Conservation (phyloP, 305 asterid genomes). For the Fraxinus nigra region DNA sequence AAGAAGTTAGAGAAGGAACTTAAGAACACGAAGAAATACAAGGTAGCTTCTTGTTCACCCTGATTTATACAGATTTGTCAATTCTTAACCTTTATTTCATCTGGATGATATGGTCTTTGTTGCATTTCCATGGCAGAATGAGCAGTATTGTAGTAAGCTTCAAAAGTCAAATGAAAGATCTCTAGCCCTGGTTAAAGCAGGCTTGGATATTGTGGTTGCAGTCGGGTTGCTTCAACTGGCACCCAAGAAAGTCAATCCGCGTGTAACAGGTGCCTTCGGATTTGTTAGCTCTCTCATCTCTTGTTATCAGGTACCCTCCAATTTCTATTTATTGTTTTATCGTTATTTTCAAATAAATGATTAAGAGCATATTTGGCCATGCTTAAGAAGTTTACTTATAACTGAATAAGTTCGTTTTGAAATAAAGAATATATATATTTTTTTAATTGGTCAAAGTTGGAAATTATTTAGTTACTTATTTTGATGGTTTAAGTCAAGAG, state of each 20-base stretch:
- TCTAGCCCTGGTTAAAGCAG: slow-evolving; percentile 76
- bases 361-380: background rate
- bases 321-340: background rate
- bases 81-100: background rate
- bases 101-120: slow-evolving; percentile 7
- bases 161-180: slow-evolving; percentile 76
- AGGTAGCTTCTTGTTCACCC: slow-evolving; percentile 41
- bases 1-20: slow-evolving; percentile 76
- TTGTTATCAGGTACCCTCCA: slow-evolving; percentile 76
- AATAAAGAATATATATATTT: too few species aligned
- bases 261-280: slow-evolving; percentile 90
- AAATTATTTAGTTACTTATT: background rate
- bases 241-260: slow-evolving; percentile 90
- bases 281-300: slow-evolving; percentile 84
- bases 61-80: background rate
- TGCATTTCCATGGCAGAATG: slow-evolving; percentile 44
- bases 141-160: slow-evolving; percentile 54
- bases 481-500: background rate
- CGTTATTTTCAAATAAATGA: background rate
- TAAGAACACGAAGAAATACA: slow-evolving; percentile 55
- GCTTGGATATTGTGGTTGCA: slow-evolving; percentile 81
- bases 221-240: slow-evolving; percentile 88
- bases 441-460: background rate
- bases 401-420: too few species aligned
- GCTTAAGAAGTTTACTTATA: background rate